Conservation (phyloP, 345 rosid species). For the Leavenworthia alabamica region DNA sequence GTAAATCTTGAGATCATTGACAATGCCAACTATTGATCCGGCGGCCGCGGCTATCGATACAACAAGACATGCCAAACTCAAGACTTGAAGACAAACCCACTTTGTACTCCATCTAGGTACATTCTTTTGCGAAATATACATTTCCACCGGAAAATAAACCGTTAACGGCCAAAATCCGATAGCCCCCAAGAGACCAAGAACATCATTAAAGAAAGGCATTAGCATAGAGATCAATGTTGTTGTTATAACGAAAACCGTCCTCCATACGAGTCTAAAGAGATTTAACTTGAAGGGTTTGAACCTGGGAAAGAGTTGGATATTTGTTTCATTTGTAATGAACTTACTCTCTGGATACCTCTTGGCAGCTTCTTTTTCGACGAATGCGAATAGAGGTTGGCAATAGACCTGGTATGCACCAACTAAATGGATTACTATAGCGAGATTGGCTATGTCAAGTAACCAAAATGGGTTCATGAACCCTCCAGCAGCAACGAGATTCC, state of each 20-base stretch:
- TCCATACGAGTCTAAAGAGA: slow-evolving; percentile 73
- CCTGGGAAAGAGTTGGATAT: slow-evolving; percentile 41
- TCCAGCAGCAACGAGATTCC: slow-evolving; percentile 63
- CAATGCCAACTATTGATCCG: slow-evolving; percentile 72
- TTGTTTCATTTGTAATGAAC: slow-evolving; percentile 50
- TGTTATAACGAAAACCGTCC: slow-evolving; percentile 65
- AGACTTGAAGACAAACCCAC: slow-evolving; percentile 66
- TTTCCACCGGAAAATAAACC: slow-evolving; percentile 84
- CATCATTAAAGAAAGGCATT: slow-evolving; percentile 78
- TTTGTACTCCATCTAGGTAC: slow-evolving; percentile 69
- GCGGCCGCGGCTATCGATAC: slow-evolving; percentile 67
- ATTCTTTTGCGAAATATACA: slow-evolving; percentile 68
- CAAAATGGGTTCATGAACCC: slow-evolving; percentile 79
- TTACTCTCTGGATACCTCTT: slow-evolving; percentile 48
- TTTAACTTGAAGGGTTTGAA: slow-evolving; percentile 43
- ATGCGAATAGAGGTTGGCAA: slow-evolving; percentile 82
- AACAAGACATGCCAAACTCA: slow-evolving; percentile 69
- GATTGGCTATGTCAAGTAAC: slow-evolving; percentile 85
- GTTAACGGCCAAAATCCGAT: slow-evolving; percentile 91
- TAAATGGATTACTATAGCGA: slow-evolving; percentile 73
- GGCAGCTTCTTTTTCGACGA: slow-evolving; percentile 55
- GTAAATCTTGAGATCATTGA: slow-evolving; percentile 49
- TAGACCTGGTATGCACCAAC: slow-evolving; percentile 89
- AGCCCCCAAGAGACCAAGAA: slow-evolving; percentile 82
- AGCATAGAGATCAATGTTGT: slow-evolving; percentile 80